phyloP scores from a whole-genome alignment of 164 flowering plant genomes.

The Piper betle region DNA sequence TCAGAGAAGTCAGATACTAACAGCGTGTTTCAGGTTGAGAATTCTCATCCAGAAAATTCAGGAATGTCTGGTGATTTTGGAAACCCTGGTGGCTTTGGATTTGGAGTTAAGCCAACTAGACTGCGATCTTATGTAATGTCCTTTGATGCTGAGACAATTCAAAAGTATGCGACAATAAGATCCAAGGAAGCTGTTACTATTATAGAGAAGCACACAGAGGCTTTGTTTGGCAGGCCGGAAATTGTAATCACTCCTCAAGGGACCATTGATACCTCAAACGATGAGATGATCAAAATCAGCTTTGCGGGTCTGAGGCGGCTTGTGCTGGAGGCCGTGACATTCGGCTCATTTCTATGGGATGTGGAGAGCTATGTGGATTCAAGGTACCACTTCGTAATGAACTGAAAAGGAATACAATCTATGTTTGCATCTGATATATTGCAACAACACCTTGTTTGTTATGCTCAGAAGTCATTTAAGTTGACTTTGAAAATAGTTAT shows the following conservation, averaged over 20 bases:
- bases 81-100: conserved; percentile 36
- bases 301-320: conserved; percentile 71
- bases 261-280: conserved; percentile 60
- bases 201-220: conserved; percentile 93
- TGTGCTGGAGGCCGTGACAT: conserved; percentile 87
- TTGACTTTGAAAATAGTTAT: too few relatives aligned
- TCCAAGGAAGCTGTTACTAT: conserved; percentile 80
- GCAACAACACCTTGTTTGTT: too few relatives aligned
- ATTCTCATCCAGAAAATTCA: conserved; percentile 24
- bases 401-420: conserved; percentile 8
- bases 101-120: conserved; percentile 41
- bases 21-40: conserved; percentile 38
- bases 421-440: too few relatives aligned
- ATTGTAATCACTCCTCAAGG: conserved; percentile 56
- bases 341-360: conserved; percentile 93
- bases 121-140: conserved; percentile 74
- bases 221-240: conserved; percentile 84
- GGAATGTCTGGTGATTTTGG: conserved; percentile 28
- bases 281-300: conserved; percentile 64
- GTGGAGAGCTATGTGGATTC: conserved; percentile 83
- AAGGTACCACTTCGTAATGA: conserved; percentile 69
- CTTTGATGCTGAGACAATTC: conserved; percentile 78
- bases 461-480: too few relatives aligned
- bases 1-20: conserved; percentile 33
- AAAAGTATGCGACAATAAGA: conserved; percentile 73